These are phyloP conservation scores for Oryza glumipatula DNA, from an alignment of 176 grass and related monocot species.

Conservation along the genomic window DNA sequence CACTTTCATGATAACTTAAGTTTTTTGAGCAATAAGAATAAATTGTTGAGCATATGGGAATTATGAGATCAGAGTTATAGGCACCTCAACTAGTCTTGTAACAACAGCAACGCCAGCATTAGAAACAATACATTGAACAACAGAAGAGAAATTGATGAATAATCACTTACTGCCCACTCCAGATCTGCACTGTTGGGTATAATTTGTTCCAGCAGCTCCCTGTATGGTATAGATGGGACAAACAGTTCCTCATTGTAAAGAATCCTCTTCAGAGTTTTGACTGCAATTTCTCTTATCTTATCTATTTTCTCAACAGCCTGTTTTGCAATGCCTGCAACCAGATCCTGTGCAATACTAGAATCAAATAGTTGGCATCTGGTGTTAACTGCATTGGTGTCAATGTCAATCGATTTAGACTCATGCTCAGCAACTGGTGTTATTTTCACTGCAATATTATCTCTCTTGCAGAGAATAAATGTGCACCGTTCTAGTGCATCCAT, in stretches of 20 bases:
- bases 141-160: slow-evolving; percentile 15
- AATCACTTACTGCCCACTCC: slow-evolving; percentile 79
- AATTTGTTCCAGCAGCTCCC: slow-evolving; percentile 73
- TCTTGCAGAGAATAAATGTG: slow-evolving; percentile 78
- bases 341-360: slow-evolving; percentile 62
- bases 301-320: slow-evolving; percentile 97
- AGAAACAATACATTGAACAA: slow-evolving; percentile 25
- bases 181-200: slow-evolving; percentile 67
- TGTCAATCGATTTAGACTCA: slow-evolving; percentile 25
- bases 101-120: slow-evolving; percentile 28
- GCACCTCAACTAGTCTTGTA: slow-evolving; percentile 24
- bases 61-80: slow-evolving; percentile 32
- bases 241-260: slow-evolving; percentile 67
- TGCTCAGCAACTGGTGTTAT: slow-evolving; percentile 1
- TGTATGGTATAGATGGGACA: slow-evolving; percentile 69
- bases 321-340: slow-evolving; percentile 81
- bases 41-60: neutral
- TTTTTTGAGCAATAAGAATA: slow-evolving; percentile 4
- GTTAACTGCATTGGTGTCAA: slow-evolving; percentile 43
- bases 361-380: slow-evolving; percentile 51
- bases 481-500: slow-evolving; percentile 91
- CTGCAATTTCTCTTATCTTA: slow-evolving; percentile 90
- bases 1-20: slow-evolving; percentile 30
- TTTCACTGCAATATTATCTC: slow-evolving; percentile 47
- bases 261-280: slow-evolving; percentile 78